Evolutionary conservation across 352 stramenopile species (phyloP).

Genomic region (Phytophthora pluvialis): DNA sequence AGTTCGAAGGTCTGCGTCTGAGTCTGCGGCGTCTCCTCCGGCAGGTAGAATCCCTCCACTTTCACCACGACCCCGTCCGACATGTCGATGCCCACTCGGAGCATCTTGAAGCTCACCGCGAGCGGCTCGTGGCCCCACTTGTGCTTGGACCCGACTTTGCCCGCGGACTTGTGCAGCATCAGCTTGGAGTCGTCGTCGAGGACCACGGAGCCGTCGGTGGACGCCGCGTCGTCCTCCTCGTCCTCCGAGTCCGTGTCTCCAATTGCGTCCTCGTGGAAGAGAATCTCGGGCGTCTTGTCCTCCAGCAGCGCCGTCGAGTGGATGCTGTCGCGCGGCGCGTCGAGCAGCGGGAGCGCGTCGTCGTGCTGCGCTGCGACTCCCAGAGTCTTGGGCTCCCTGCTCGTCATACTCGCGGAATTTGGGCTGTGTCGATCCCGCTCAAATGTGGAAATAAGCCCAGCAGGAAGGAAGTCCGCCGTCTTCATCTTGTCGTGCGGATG

Average conservation of each 20-base stretch:
- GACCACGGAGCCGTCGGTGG: slow-evolving; percentile 24
- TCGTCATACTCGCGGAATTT: neutral
- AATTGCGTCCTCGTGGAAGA: slow-evolving; percentile 43
- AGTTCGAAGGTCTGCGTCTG: slow-evolving; percentile 18
- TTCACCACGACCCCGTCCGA: slow-evolving; percentile 21
- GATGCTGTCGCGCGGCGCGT: slow-evolving; percentile 19
- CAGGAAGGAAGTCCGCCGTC: neutral
- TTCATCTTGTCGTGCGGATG: slow-evolving; percentile 18
- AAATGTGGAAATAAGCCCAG: slow-evolving; percentile 35
- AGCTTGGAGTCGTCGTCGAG: slow-evolving; percentile 28
- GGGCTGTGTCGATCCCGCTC: neutral
- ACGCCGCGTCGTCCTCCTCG: slow-evolving; percentile 34
- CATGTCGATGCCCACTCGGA: slow-evolving; percentile 21
- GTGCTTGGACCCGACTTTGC: slow-evolving; percentile 26
- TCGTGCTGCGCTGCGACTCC: slow-evolving; percentile 1
- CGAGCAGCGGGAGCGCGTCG: slow-evolving; percentile 26
- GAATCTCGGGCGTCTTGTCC: slow-evolving; percentile 40
- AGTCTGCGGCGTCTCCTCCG: neutral
- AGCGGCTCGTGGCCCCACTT: slow-evolving; percentile 31
- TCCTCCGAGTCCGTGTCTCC: slow-evolving; percentile 34
- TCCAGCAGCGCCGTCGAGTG: slow-evolving; percentile 30
- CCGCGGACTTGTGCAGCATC: slow-evolving; percentile 27
- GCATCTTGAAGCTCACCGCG: slow-evolving; percentile 22
- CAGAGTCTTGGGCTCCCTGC: slow-evolving; percentile 10
- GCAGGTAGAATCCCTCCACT: slow-evolving; percentile 26